Evolutionary conservation across 1,284 basidiomycete genomes (phyloP), one percentile per base, ranked within the genome.

Genomic region (Rhizoctonia solani): DNA sequence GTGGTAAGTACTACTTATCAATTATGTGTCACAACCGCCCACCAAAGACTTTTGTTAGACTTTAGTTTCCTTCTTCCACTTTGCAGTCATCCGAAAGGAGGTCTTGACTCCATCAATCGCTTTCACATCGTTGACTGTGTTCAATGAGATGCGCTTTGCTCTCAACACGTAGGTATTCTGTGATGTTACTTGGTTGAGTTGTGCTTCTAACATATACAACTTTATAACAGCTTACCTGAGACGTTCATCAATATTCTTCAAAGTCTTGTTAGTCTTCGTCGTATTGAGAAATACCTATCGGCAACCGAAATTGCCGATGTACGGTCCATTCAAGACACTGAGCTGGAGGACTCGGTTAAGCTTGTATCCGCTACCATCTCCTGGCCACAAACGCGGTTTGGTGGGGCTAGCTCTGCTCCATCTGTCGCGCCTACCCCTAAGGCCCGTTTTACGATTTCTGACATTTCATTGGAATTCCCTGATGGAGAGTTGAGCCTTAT

Each of bases 231-330:
- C 0, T 82, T 97, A 1, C 94, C 94, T 0, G 94, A 96, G 76
- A 93, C 92, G 0, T 87, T 95, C 72, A 92, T 96, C 74, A 89
- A 92, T 73, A 84, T 68, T 21, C 37, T 73, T n/a, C 71, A 92
- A 83, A 84, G 87, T 63, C 83, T 93, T 63, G 92, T 96, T 23
- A 95, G 93, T 2, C 81, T 95, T 52, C 86, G 90, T 14, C 90
- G 94, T 54, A 95, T 97, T 70, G 93, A 96, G 75, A 94, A 92
- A 75, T 96, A 93, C 76, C 83, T 95, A 41, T 80, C 85, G 53
- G 83, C 84, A 5, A 83, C 83, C 1, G 93, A 95, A 76, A 85
- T 95, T 14, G 80, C 81, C 1, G 80, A 82, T 54, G 82, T 78
- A 0, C 74, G 76, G 41, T 66, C 63, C 4, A 34, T 66, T 27